phyloP scores from a whole-genome alignment of 192 early-diverging fungal species.

The Obelidium mucronatum region DNA sequence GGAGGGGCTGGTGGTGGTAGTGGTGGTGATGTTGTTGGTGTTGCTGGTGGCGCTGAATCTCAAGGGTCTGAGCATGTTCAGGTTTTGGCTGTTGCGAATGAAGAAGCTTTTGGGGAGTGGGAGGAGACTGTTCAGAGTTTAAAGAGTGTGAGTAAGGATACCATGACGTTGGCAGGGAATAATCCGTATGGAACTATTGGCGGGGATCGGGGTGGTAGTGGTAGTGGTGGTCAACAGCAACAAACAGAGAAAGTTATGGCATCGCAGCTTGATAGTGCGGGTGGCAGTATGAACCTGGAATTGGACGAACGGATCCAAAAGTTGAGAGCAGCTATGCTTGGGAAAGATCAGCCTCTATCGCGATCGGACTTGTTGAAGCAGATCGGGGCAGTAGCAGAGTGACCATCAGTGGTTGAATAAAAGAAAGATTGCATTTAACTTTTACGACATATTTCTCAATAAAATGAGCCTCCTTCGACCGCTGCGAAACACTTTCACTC shows the following conservation, averaged over 20 bases:
- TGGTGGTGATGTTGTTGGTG: too few species aligned
- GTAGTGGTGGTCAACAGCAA: background rate
- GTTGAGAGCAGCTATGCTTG: background rate
- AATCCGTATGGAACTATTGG: constrained; percentile 11
- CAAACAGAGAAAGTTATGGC: too few species aligned
- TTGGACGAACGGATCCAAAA: background rate
- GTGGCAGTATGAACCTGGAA: background rate
- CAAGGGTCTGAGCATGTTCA: too few species aligned
- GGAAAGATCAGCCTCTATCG: background rate
- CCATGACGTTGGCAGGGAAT: constrained; percentile 23
- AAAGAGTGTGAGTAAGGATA: background rate
- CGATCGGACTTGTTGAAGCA: background rate
- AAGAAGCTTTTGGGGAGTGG: constrained; percentile 14
- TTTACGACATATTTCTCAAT: too few species aligned
- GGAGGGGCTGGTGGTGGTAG: constrained; percentile 14
- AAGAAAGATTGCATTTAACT: too few species aligned
- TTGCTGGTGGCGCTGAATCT: too few species aligned
- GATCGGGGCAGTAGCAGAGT: background rate
- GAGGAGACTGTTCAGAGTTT: background rate
- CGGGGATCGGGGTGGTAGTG: background rate
- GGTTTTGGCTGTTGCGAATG: constrained; percentile 8
- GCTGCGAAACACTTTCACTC: too few species aligned
- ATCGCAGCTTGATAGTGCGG: background rate
- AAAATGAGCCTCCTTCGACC: too few species aligned
- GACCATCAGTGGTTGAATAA: too few species aligned